phyloP scores from a whole-genome alignment of 805 yeast genomes.

The Lipomyces japonicus region DNA sequence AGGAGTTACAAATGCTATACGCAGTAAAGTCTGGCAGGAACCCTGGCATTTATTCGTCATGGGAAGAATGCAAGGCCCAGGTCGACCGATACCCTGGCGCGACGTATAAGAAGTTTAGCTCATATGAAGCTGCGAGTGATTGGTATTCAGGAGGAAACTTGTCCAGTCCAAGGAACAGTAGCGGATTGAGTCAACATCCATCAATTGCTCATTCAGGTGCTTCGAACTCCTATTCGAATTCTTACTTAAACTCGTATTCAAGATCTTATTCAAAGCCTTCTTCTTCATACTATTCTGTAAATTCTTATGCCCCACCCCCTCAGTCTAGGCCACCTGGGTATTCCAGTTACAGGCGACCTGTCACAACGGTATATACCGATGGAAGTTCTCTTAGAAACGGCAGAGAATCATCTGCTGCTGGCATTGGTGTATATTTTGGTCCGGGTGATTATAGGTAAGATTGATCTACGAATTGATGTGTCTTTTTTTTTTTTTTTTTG shows the following conservation, averaged over 20 bases:
- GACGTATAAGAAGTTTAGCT: slow-evolving; percentile 52
- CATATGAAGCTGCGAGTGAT: slow-evolving; percentile 47
- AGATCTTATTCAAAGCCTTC: background rate
- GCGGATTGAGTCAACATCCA: slow-evolving; percentile 30
- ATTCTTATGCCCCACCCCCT: background rate
- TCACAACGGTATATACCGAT: slow-evolving; percentile 56
- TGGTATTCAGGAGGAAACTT: slow-evolving; percentile 28
- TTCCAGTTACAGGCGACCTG: background rate
- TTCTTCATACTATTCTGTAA: background rate
- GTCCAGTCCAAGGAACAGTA: background rate
- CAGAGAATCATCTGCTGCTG: slow-evolving; percentile 45
- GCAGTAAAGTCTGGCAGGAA: slow-evolving; percentile 55
- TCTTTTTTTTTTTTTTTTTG: slow-evolving; percentile 1
- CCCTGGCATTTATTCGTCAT: slow-evolving; percentile 55
- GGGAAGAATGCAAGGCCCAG: slow-evolving; percentile 49
- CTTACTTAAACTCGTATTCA: background rate
- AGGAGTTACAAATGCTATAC: slow-evolving; percentile 40
- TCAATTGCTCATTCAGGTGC: background rate
- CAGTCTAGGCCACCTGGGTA: background rate
- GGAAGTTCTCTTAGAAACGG: slow-evolving; percentile 73
- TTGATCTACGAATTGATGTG: background rate
- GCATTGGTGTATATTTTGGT: slow-evolving; percentile 76
- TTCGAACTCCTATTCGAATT: background rate
- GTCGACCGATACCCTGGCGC: slow-evolving; percentile 59
- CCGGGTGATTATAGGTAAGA: slow-evolving; percentile 37